A percentile compares a stretch with the other conserved stretches of the same genome.
Conservation (phyloP, 1,284 basidiomycete species). For the Cutaneotrichosporon mucoides region DNA sequence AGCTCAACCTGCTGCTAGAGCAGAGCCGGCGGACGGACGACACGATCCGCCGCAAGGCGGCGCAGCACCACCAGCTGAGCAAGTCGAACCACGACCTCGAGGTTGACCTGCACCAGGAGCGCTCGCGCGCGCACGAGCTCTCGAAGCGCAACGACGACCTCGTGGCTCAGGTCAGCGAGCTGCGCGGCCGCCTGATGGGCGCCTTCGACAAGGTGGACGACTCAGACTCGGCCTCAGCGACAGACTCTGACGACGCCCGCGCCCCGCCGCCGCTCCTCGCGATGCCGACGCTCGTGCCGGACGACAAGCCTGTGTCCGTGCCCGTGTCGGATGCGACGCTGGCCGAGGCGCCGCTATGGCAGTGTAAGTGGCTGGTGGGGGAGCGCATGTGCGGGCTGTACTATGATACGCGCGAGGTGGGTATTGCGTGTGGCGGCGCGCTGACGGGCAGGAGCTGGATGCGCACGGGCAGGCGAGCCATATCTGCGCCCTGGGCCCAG, state of each 20-base stretch:
- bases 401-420: conserved; percentile 19
- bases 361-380: conserved; percentile 21
- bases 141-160: conserved; percentile 35
- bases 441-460: conserved; percentile 16
- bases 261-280: conserved; percentile 7
- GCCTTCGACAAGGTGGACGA: conserved; percentile 20
- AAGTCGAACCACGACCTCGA: conserved; percentile 23
- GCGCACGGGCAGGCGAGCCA: conserved; percentile 16
- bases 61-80: conserved; percentile 17
- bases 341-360: conserved; percentile 13
- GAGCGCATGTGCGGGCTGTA: conserved; percentile 10
- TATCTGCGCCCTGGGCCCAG: neutral
- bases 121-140: conserved; percentile 17
- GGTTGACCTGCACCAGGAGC: conserved; percentile 13
- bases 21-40: conserved; percentile 43
- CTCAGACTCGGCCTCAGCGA: neutral
- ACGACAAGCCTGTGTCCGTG: conserved; percentile 2
- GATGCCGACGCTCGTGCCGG: conserved; percentile 9
- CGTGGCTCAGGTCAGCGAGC: conserved; percentile 20
- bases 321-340: conserved; percentile 10
- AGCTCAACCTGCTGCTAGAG: conserved; percentile 32
- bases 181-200: conserved; percentile 35
- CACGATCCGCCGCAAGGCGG: conserved; percentile 30
- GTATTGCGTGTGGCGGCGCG: neutral
- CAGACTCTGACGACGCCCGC: conserved; percentile 6